Conservation (phyloP, 192 early-diverging fungal species). For the Rhizoclosmatium globosum region DNA sequence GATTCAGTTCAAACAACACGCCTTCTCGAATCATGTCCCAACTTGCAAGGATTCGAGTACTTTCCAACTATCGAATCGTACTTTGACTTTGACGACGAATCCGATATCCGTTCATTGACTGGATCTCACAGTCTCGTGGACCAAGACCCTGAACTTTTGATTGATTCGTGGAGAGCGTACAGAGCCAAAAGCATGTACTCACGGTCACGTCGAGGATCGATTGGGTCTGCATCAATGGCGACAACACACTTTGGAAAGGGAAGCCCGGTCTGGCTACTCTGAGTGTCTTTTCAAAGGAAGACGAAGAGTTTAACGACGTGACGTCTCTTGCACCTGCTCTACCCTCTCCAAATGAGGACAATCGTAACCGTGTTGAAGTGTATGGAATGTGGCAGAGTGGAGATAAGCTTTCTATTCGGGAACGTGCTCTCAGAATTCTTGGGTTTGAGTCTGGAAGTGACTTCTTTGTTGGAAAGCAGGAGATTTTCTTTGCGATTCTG, state of each 20-base stretch:
- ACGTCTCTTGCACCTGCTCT: constrained; percentile 36
- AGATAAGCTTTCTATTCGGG: constrained; percentile 21
- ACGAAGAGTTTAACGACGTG: constrained; percentile 28
- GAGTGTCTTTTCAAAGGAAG: constrained; percentile 30
- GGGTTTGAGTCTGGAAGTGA: constrained; percentile 26
- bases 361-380: constrained; percentile 6
- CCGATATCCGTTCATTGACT: not conserved
- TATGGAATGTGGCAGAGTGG: constrained; percentile 30
- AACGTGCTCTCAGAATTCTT: constrained; percentile 21
- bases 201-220: constrained; percentile 22
- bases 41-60: constrained; percentile 32
- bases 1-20: not conserved
- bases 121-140: not conserved
- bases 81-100: constrained; percentile 17
- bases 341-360: constrained; percentile 28
- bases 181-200: constrained; percentile 5
- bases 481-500: constrained; percentile 23
- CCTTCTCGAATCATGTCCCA: constrained; percentile 21
- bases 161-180: constrained; percentile 1
- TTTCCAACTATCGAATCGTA: constrained; percentile 32
- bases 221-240: constrained; percentile 21
- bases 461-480: constrained; percentile 29
- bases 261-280: constrained; percentile 3
- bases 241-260: constrained; percentile 19
- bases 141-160: not conserved